phyloP scores from a whole-genome alignment of 768 basidiomycete species.

The Termitomyces bulborhizus region DNA sequence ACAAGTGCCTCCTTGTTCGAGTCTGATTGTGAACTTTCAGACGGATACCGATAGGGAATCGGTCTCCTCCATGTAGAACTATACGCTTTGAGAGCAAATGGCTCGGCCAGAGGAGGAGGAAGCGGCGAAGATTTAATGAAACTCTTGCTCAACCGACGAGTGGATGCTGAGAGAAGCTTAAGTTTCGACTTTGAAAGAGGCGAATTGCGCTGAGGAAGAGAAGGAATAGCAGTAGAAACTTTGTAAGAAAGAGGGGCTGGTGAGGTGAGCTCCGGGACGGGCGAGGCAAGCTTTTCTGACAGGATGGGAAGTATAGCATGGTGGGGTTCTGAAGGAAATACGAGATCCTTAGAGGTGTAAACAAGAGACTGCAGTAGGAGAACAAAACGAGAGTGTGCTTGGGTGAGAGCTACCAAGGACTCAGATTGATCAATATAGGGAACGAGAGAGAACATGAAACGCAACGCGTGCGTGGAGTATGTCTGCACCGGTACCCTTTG shows the following conservation, averaged over 20 bases:
- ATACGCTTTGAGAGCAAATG: constrained; percentile 39
- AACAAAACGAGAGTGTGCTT: constrained; percentile 69
- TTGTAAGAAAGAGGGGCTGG: constrained; percentile 65
- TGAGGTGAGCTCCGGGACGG: constrained; percentile 58
- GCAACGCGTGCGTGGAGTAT: constrained; percentile 66
- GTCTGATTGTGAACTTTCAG: constrained; percentile 2
- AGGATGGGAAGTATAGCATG: background rate
- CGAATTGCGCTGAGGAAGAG: constrained; percentile 7
- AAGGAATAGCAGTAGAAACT: constrained; percentile 3
- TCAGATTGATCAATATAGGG: constrained; percentile 27
- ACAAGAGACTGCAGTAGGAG: constrained; percentile 68
- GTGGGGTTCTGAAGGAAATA: constrained; percentile 35
- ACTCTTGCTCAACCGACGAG: constrained; percentile 27
- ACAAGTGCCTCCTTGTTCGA: constrained; percentile 9
- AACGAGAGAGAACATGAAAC: constrained; percentile 35
- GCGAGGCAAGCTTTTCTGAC: constrained; percentile 32
- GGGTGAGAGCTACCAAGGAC: constrained; percentile 40
- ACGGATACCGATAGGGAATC: constrained; percentile 9
- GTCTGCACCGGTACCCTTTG: constrained; percentile 58
- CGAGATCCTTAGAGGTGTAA: constrained; percentile 45
- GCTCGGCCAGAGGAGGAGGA: constrained; percentile 42
- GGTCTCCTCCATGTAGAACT: constrained; percentile 45
- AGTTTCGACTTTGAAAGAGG: constrained; percentile 6
- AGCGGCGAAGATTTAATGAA: constrained; percentile 26
- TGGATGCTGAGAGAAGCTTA: constrained; percentile 7